A percentile compares a stretch with the other conserved stretches of the same genome.
Conservation (phyloP, 768 basidiomycete genomes). For the Boletus speciosus region DNA sequence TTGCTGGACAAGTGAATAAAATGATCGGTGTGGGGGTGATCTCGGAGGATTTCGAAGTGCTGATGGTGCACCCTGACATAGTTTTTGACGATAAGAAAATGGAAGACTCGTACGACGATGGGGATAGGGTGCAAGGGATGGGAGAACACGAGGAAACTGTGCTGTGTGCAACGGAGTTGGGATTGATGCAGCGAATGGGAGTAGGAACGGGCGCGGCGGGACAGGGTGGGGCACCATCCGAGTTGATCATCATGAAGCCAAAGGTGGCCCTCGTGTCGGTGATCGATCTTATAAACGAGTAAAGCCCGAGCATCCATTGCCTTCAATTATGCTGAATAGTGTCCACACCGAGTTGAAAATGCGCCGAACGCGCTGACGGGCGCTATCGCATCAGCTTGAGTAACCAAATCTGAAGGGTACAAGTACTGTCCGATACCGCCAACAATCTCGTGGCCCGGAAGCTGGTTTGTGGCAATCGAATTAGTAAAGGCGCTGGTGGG, state of each 20-base stretch:
- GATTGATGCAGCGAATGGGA: conserved; percentile 24
- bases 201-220: conserved; percentile 4
- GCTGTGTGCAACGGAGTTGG: conserved; percentile 34
- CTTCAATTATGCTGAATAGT: no score
- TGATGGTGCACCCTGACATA: conserved; percentile 9
- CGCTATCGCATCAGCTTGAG: not conserved
- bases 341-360: no score
- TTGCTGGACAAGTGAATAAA: conserved; percentile 44
- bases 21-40: conserved; percentile 20
- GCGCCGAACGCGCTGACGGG: no score
- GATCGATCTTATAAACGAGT: conserved; percentile 22
- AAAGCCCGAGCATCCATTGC: not conserved
- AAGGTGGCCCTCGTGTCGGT: conserved; percentile 33
- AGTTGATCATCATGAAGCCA: conserved; percentile 29
- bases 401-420: conserved; percentile 20
- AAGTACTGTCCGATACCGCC: not conserved
- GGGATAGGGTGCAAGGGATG: not conserved
- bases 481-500: not conserved
- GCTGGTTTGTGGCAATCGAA: not conserved
- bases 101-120: conserved; percentile 27
- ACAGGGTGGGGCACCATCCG: conserved; percentile 15
- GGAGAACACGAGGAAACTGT: conserved; percentile 11
- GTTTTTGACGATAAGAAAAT: conserved; percentile 14
- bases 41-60: conserved; percentile 27
- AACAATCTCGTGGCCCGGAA: not conserved